A percentile compares a stretch with the other conserved stretches of the same genome.
phyloP scores from a whole-genome alignment of 75 land plant genomes.

The Ceratopteris richardii region DNA sequence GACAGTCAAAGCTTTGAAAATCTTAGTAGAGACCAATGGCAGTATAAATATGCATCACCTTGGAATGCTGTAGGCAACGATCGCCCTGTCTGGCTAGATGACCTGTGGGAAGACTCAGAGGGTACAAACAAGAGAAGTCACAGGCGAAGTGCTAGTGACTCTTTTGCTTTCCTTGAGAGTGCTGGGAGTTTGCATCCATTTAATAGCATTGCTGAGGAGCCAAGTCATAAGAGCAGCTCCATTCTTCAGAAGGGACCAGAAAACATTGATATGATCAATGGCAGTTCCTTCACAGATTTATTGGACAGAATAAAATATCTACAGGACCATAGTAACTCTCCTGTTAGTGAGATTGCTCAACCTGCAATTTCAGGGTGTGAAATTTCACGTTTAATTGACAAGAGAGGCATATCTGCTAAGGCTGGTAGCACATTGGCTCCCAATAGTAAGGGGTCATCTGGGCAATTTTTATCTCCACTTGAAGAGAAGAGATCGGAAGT shows the following conservation, averaged over 20 bases:
- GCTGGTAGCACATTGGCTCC: too few relatives aligned
- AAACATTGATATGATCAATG: background rate
- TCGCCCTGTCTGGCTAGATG: conserved; percentile 21
- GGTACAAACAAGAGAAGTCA: conserved; percentile 37
- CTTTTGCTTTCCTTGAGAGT: conserved; percentile 61
- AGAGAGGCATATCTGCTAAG: too few relatives aligned
- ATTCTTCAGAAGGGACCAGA: background rate
- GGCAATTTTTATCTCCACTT: background rate
- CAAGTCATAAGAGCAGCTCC: conserved; percentile 19
- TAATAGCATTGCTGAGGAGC: conserved; percentile 27
- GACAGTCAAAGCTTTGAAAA: background rate
- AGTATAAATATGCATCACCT: background rate
- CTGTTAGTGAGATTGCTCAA: background rate
- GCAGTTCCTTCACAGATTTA: background rate
- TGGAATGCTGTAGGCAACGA: background rate
- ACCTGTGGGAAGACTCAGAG: conserved; percentile 20
- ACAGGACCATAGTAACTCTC: background rate
- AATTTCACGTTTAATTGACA: background rate
- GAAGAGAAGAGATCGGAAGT: background rate
- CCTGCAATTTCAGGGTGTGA: background rate
- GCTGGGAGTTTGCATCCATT: conserved; percentile 3
- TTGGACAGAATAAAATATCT: background rate
- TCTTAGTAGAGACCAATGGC: background rate
- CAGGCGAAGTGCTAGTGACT: conserved; percentile 76
- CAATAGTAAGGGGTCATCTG: background rate